Evolutionary conservation across 345 rosid species (phyloP), one percentile per base, ranked within the genome.

Genomic region (Acer negundo): DNA sequence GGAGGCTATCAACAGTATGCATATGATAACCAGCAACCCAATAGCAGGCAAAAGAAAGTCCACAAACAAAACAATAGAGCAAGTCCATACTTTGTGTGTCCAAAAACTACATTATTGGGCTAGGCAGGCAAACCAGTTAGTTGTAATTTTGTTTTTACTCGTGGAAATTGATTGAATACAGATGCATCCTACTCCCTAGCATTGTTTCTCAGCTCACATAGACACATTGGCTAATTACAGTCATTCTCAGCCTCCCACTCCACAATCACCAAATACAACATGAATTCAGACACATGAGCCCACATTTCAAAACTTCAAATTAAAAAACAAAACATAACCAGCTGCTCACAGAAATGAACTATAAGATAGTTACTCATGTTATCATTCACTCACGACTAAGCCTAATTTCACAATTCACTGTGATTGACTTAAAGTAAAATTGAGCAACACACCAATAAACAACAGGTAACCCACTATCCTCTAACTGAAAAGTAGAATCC

Each of bases 1-100:
- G 35, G 19, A 40, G 16, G 67, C 76, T 23, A 73, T 17, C 31
- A 73, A 55, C 16, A 42, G 56, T 8, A 73, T 15, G 76, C 58
- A 73, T 23, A 40, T 61, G 23, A 61, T 62, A 56, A 19, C 67
- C 20, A 40, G 35, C 44, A 53, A 55, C 7, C 63, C 67, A 51
- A 61, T 28, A 23, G 28, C 6, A 49, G 11, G 40, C 40, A 13
- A 23, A n/a, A 24, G 4, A 7, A 7, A 71, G 24, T 55, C 74
- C 19, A 23, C 22, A 42, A 22, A 12, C 56, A 73, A 61, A 59
- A 22, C 55, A 9, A 24, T 8, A 61, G 22, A 42, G 11, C 76
- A 12, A 59, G 7, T 15, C 56, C 67, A 61, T 16, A 73, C 38
- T 35, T 5, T 46, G 9, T 10, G 23, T 12, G 24, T 24, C 42